A percentile compares a stretch with the other conserved stretches of the same genome.
These are phyloP conservation scores for Dianthus caryophyllus DNA, from an alignment of 148 eudicot genomes.

Conservation along the genomic window DNA sequence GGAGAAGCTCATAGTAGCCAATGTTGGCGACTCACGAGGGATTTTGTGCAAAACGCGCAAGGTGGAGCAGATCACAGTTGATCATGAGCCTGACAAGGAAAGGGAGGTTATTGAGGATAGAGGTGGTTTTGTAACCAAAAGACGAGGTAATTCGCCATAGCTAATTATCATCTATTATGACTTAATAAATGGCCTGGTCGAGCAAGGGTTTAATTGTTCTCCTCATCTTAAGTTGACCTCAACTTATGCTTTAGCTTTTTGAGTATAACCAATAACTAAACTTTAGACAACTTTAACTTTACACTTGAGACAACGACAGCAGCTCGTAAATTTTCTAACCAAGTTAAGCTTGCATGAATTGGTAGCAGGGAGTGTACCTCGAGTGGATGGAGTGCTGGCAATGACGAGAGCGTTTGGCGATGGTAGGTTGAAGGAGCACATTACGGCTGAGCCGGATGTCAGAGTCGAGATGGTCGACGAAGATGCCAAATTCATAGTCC, in stretches of 20 bases:
- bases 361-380: conserved; percentile 36
- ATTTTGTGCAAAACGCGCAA: conserved; percentile 35
- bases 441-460: conserved; percentile 44
- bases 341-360: no score
- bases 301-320: no score
- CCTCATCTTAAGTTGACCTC: no score
- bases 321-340: no score
- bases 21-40: conserved; percentile 57
- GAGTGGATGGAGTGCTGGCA: conserved; percentile 51
- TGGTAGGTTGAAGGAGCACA: conserved; percentile 47
- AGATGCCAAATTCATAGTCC: conserved; percentile 38
- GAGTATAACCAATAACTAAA: no score
- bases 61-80: conserved; percentile 42
- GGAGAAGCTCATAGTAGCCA: conserved; percentile 52
- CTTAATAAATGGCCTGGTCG: no score
- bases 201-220: no score
- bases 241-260: no score
- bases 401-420: conserved; percentile 69
- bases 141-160: conserved; percentile 31
- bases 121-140: conserved; percentile 46
- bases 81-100: conserved; percentile 57
- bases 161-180: no score
- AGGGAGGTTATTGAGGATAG: conserved; percentile 45
- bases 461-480: conserved; percentile 31
- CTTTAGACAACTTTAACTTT: no score